Base-by-base conservation (phyloP, 2,329 filamentous ascomycete species). In the Fulvia fulva region DNA sequence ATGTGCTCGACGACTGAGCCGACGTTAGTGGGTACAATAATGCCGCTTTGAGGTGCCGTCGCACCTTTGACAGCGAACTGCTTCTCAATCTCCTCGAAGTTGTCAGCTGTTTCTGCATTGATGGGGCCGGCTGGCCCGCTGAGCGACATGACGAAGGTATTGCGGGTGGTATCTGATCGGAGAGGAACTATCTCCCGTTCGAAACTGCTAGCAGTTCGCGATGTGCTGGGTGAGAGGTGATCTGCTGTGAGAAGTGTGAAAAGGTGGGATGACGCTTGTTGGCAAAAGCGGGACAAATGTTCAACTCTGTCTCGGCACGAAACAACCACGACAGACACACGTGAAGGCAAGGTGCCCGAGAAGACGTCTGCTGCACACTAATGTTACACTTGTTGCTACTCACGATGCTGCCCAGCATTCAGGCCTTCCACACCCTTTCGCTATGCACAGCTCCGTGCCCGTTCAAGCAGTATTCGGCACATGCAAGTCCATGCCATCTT, bases 41-140 rank as follows among this genome's bases (percentile, higher is more conserved):
- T n/a, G n/a, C n/a, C n/a, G n/a, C n/a, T n/a, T n/a, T n/a, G n/a
- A n/a, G n/a, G n/a, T n/a, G 50, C 11, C 4, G 22, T 9, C 25
- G 71, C 47, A 91, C 89, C 89, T 81, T 97, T 97, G 69, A 99
- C 94, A 28, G 94, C 94, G 71, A 99, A 99, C 76, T 97, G 94
- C 83, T 97, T 96, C 83, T 99, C 94, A 74, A 99, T 97, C 90
- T 74, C 72, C 57, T 74, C 72, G 54, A 69, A 72, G 76, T 90
- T 90, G 71, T 88, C 83, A 34, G 85, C 84, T 72, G 85, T 76
- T 70, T 89, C 84, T 16, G 77, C 66, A 60, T 75, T 74, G 64
- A 78, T 63, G 3, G 65, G 62, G 11, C 66, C 66, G 26, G 50
- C 64, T 21, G 66, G 62, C 14, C 49, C 61, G 43, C 32, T 60